A percentile compares a stretch with the other conserved stretches of the same genome.
These are phyloP conservation scores for Solanum infundibuliforme DNA, from an alignment of 257 asterid genomes.

Conservation along the genomic window DNA sequence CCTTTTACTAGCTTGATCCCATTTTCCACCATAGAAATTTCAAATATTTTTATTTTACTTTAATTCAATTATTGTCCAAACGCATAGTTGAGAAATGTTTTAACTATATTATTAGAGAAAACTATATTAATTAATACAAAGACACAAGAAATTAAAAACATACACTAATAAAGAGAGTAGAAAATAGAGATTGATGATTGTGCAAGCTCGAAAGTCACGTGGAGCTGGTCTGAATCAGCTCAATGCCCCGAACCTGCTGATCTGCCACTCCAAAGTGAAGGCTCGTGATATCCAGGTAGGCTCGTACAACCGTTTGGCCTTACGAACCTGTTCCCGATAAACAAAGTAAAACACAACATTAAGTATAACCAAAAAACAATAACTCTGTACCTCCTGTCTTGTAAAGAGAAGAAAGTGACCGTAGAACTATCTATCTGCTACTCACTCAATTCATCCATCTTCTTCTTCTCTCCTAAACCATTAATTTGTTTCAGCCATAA, in stretches of 20 bases:
- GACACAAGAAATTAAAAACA: neutral
- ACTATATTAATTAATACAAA: neutral
- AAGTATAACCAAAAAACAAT: neutral
- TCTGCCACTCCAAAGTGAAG: conserved; percentile 25
- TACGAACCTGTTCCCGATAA: conserved; percentile 20
- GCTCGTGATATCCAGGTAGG: conserved; percentile 33
- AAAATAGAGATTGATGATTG: neutral
- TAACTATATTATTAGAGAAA: neutral
- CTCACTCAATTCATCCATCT: neutral
- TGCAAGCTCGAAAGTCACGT: conserved; percentile 31
- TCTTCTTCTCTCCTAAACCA: neutral
- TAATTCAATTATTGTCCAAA: neutral
- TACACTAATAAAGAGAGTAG: neutral
- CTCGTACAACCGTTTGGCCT: conserved; percentile 69
- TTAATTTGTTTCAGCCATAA: neutral
- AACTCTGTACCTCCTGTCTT: neutral
- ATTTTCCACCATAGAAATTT: neutral
- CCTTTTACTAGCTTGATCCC: no score
- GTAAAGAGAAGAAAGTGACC: conserved; percentile 25
- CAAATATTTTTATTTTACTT: neutral
- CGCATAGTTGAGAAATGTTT: no score
- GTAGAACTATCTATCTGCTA: neutral
- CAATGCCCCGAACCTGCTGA: conserved; percentile 13
- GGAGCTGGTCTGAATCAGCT: conserved; percentile 35
- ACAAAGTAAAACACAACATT: conserved; percentile 9